phyloP scores from a whole-genome alignment of 345 rosid species.

The Citrus trifoliata region DNA sequence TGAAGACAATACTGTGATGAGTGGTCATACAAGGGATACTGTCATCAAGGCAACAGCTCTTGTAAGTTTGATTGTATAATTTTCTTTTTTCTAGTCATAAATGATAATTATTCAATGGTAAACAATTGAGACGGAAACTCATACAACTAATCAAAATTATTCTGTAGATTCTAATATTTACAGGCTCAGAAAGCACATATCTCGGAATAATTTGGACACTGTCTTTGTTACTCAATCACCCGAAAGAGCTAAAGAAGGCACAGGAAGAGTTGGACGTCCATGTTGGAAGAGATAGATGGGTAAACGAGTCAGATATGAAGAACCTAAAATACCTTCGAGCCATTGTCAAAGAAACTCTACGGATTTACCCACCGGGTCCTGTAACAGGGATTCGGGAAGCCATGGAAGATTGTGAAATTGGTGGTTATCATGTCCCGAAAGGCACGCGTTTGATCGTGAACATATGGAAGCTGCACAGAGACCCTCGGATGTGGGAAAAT shows the following conservation, averaged over 20 bases:
- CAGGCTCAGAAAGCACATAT: conserved; percentile 55
- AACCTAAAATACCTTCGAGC: conserved; percentile 51
- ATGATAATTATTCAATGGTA: too few species aligned
- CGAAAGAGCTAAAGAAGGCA: conserved; percentile 27
- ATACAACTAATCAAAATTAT: background rate
- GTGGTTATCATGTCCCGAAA: conserved; percentile 38
- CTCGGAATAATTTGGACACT: conserved; percentile 45
- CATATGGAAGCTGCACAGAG: conserved; percentile 62
- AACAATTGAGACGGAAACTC: too few species aligned
- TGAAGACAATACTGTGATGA: conserved; percentile 27
- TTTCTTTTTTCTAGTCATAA: background rate
- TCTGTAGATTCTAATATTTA: conserved; percentile 37
- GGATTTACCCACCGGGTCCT: conserved; percentile 53
- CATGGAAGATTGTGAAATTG: conserved; percentile 39
- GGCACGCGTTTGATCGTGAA: conserved; percentile 50
- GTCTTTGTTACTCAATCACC: conserved; percentile 45
- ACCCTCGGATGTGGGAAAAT: conserved; percentile 44
- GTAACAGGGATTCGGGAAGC: conserved; percentile 52
- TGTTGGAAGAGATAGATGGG: conserved; percentile 47
- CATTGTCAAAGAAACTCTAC: conserved; percentile 54
- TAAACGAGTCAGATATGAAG: conserved; percentile 50
- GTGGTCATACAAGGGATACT: conserved; percentile 41
- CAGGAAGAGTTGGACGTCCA: conserved; percentile 51
- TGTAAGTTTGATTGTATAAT: conserved; percentile 30
- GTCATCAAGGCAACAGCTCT: conserved; percentile 57